Evolutionary conservation across 495 filamentous ascomycete species (phyloP).

Genomic region (Patellaria atrata): DNA sequence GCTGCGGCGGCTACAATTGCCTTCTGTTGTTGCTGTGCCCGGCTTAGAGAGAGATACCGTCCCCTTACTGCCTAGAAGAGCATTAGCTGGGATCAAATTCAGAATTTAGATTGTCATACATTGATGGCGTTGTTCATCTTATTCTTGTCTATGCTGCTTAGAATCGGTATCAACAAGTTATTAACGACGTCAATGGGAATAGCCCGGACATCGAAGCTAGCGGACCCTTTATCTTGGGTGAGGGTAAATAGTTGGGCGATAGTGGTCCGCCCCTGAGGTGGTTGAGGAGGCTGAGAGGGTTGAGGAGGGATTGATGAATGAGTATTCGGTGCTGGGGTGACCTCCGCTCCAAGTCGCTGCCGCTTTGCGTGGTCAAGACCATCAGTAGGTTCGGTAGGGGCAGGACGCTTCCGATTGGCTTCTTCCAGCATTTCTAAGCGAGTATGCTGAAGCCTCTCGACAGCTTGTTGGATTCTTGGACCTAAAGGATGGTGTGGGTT

Average conservation of each 20-base stretch:
- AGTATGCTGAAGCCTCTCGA: slow-evolving; percentile 61
- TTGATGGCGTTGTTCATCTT: slow-evolving; percentile 55
- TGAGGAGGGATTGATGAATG: slow-evolving; percentile 29
- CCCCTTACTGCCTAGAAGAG: slow-evolving; percentile 28
- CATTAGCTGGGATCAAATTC: neutral
- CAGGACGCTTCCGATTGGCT: slow-evolving; percentile 56
- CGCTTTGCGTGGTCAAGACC: slow-evolving; percentile 56
- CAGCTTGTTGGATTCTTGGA: slow-evolving; percentile 62
- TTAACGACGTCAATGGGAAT: slow-evolving; percentile 60
- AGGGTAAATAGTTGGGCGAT: slow-evolving; percentile 72
- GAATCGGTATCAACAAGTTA: slow-evolving; percentile 56
- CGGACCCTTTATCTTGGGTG: slow-evolving; percentile 55
- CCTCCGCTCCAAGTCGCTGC: slow-evolving; percentile 46
- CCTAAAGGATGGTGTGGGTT: slow-evolving; percentile 54
- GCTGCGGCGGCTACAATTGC: slow-evolving; percentile 34
- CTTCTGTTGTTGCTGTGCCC: slow-evolving; percentile 28
- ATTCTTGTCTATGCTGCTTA: slow-evolving; percentile 47
- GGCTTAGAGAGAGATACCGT: slow-evolving; percentile 32
- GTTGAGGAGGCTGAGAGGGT: slow-evolving; percentile 39
- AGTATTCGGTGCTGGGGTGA: slow-evolving; percentile 29
- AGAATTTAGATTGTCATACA: slow-evolving; percentile 10
- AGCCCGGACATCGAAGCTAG: slow-evolving; percentile 60
- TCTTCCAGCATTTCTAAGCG: slow-evolving; percentile 65
- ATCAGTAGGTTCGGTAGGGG: slow-evolving; percentile 50
- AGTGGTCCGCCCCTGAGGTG: slow-evolving; percentile 59